phyloP scores from a whole-genome alignment of 192 early-diverging fungal genomes.

The Chytriomyces sp. region DNA sequence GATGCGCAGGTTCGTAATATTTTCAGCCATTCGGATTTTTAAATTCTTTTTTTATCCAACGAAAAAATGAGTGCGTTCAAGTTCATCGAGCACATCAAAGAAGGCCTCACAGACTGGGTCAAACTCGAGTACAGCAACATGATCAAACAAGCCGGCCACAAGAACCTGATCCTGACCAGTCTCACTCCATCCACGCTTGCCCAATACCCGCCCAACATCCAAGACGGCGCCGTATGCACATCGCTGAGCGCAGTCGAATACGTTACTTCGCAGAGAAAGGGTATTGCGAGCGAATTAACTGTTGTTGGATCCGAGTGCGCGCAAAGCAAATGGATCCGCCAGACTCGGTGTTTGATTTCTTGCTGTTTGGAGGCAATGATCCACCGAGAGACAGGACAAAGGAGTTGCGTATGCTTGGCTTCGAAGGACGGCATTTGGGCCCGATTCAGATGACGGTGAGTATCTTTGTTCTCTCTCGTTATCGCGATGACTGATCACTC shows the following conservation, averaged over 20 bases:
- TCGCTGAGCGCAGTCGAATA: constrained; percentile 18
- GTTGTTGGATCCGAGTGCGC: constrained; percentile 73
- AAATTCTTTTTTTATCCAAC: not conserved
- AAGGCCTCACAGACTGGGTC: constrained; percentile 40
- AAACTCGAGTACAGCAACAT: constrained; percentile 79
- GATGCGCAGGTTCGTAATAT: constrained; percentile 31
- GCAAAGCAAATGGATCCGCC: constrained; percentile 57
- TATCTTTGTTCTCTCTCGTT: not conserved
- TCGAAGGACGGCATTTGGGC: constrained; percentile 73
- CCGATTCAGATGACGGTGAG: constrained; percentile 75
- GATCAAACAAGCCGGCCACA: constrained; percentile 61
- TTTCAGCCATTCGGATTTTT: constrained; percentile 47
- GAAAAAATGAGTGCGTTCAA: constrained; percentile 31
- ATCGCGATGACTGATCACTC: not conserved
- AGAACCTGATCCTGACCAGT: constrained; percentile 66
- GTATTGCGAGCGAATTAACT: constrained; percentile 64
- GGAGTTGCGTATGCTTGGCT: constrained; percentile 70
- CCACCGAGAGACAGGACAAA: constrained; percentile 56
- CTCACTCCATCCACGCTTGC: constrained; percentile 57
- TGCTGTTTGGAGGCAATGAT: constrained; percentile 82
- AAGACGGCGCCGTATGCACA: constrained; percentile 51
- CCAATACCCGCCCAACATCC: constrained; percentile 39
- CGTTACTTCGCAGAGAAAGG: not conserved
- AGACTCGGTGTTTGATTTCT: constrained; percentile 63
- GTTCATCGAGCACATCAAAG: constrained; percentile 81